These are phyloP conservation scores for Cardamine occulta DNA, from an alignment of 345 rosid genomes.

Conservation along the genomic window DNA sequence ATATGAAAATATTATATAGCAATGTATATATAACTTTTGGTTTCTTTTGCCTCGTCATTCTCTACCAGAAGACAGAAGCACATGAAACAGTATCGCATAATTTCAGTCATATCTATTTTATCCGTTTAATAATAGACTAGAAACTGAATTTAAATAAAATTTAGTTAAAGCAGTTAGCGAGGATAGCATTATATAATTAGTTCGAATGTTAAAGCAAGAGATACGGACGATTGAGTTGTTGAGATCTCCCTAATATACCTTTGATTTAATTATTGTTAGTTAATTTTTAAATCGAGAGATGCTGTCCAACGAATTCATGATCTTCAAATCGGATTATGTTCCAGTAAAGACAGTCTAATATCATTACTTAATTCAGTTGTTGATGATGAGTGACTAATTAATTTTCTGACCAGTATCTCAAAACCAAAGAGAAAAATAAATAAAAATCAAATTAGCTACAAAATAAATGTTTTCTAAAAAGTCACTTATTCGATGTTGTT, in stretches of 20 bases:
- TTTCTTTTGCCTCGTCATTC: neutral
- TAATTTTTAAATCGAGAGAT: conserved; percentile 1
- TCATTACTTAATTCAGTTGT: neutral
- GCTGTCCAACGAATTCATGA: conserved; percentile 20
- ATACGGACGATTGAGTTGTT: conserved; percentile 17
- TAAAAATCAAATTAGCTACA: neutral
- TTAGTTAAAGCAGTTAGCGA: conserved; percentile 1
- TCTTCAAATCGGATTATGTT: conserved; percentile 30
- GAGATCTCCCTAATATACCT: conserved; percentile 28
- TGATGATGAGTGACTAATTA: neutral
- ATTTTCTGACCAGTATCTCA: conserved; percentile 4
- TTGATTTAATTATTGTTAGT: conserved; percentile 13
- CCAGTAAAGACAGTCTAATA: neutral
- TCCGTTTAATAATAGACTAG: neutral
- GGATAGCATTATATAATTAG: neutral
- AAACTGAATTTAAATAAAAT: neutral
- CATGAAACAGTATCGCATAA: neutral
- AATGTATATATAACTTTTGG: neutral
- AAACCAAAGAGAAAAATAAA: neutral
- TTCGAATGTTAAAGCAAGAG: conserved; percentile 7
- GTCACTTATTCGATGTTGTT: neutral
- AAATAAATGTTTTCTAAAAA: neutral
- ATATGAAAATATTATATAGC: neutral
- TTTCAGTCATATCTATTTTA: neutral
- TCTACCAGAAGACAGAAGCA: conserved; percentile 1